Conservation (phyloP, 805 yeast species). For the Wickerhamiella australiensis region DNA sequence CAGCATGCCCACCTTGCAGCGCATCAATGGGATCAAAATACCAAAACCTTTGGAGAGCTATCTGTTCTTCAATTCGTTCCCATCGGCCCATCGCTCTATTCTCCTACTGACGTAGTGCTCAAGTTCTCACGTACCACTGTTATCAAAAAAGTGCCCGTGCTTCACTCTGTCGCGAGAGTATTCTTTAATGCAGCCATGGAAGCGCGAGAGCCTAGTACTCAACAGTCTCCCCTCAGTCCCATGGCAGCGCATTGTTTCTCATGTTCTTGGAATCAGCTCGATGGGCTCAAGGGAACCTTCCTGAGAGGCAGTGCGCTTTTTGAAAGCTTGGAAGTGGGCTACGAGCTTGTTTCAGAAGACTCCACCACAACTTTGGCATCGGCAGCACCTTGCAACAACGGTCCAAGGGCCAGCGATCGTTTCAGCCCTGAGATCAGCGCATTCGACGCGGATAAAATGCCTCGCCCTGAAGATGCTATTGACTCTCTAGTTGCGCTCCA, state of each 20-base stretch:
- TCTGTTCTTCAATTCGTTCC: neutral
- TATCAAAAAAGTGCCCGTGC: constrained; percentile 7
- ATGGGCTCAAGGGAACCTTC: constrained; percentile 8
- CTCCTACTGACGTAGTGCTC: constrained; percentile 8
- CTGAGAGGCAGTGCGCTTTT: constrained; percentile 7
- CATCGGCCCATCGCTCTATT: neutral
- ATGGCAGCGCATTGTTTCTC: neutral
- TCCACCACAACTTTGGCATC: neutral
- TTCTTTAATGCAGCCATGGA: constrained; percentile 12
- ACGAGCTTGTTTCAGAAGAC: neutral
- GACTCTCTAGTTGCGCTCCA: neutral
- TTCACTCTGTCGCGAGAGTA: constrained; percentile 4
- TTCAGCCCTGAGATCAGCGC: constrained; percentile 8
- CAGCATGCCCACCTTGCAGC: neutral
- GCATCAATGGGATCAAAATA: constrained; percentile 5
- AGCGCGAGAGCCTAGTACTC: neutral
- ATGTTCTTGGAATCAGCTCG: constrained; percentile 6
- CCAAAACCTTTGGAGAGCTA: constrained; percentile 6
- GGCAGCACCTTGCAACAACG: neutral
- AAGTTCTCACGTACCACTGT: constrained; percentile 3
- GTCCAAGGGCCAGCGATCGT: neutral
- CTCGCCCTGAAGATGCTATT: neutral
- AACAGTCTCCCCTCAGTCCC: neutral
- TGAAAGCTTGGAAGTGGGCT: constrained; percentile 6
- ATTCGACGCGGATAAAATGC: neutral